Percentiles rank a stretch among this genome's conserved stretches.
Evolutionary conservation across 177 flowering plant species (phyloP).

Genomic region (Telopea speciosissima): DNA sequence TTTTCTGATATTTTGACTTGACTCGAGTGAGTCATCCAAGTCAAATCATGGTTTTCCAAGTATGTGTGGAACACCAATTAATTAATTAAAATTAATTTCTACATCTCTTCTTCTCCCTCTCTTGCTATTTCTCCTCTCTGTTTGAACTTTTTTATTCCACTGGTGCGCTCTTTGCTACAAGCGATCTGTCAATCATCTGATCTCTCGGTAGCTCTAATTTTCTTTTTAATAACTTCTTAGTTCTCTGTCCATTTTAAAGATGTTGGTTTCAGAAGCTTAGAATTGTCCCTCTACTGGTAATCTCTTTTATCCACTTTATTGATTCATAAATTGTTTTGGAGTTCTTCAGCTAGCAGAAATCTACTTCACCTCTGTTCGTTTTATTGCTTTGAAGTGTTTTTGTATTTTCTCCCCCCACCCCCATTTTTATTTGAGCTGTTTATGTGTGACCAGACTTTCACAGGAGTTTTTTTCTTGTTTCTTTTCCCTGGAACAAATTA

Average conservation of each 20-base stretch:
- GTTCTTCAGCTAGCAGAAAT: neutral
- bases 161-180: neutral
- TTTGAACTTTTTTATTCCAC: neutral
- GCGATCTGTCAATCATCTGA: neutral
- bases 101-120: too few relatives aligned
- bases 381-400: neutral
- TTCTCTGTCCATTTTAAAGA: neutral
- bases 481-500: neutral
- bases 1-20: too few relatives aligned
- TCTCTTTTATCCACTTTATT: neutral
- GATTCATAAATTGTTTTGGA: neutral
- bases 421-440: neutral
- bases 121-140: neutral
- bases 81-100: too few relatives aligned
- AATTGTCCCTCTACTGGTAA: neutral
- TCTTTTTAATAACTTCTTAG: neutral
- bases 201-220: neutral
- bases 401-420: too few relatives aligned
- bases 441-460: neutral
- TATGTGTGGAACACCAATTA: too few relatives aligned
- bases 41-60: too few relatives aligned
- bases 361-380: neutral
- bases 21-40: too few relatives aligned
- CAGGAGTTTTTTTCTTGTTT: neutral
- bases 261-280: neutral